A percentile compares a stretch with the other conserved stretches of the same genome.
Conservation (phyloP, 2,329 filamentous ascomycete species). For the Phialemoniopsis sp. region DNA sequence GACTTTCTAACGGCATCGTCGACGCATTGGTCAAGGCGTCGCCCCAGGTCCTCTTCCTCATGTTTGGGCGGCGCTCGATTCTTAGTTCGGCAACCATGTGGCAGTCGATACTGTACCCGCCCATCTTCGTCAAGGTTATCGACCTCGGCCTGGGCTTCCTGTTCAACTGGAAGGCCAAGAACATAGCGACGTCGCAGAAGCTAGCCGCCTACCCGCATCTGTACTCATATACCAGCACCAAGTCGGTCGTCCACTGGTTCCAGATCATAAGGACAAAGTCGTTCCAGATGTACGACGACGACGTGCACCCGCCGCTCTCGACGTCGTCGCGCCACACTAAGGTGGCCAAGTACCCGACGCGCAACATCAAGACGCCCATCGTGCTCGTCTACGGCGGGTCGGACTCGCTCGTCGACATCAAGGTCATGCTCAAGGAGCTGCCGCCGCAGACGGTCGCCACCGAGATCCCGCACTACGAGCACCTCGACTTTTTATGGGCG, state of each 20-base stretch:
- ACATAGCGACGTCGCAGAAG: conserved; percentile 85
- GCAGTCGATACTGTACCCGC: conserved; percentile 93
- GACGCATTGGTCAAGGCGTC: conserved; percentile 92
- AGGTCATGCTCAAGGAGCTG: conserved; percentile 85
- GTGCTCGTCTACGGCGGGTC: conserved; percentile 90
- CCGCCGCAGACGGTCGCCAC: conserved; percentile 81
- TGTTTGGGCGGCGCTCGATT: conserved; percentile 89
- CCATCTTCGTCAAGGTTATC: conserved; percentile 84
- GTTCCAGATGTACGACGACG: conserved; percentile 99
- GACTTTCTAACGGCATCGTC: conserved; percentile 83
- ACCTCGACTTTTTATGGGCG: conserved; percentile 95
- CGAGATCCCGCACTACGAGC: conserved; percentile 89
- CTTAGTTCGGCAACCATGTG: conserved; percentile 93
- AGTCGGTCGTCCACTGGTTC: conserved; percentile 98
- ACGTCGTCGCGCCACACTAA: conserved; percentile 85
- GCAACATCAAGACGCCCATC: conserved; percentile 94
- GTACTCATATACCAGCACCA: conserved; percentile 95
- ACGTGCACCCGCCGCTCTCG: conserved; percentile 73
- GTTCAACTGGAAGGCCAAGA: conserved; percentile 83
- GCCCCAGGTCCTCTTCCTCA: conserved; percentile 84
- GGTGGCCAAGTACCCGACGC: conserved; percentile 91
- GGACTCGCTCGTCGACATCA: conserved; percentile 91
- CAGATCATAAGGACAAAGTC: conserved; percentile 95
- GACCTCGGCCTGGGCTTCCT: conserved; percentile 78
- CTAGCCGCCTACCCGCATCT: conserved; percentile 92